Conservation (phyloP, 176 grass and related monocot genomes). For the Cocos nucifera region DNA sequence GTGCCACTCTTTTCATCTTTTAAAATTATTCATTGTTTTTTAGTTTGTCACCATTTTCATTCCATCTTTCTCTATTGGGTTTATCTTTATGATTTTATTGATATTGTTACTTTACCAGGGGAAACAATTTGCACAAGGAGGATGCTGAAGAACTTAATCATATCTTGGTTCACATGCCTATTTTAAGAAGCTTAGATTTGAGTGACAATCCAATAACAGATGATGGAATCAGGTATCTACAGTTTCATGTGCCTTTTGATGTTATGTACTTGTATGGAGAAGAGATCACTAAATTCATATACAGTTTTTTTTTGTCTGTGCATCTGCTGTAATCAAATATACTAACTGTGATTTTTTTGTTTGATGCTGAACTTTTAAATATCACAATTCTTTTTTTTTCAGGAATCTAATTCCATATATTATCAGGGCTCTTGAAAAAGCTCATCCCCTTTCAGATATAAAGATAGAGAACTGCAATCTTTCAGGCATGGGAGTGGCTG, state of each 20-base stretch:
- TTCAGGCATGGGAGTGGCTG: constrained; percentile 38
- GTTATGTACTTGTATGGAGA: too few species aligned
- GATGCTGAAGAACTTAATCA: constrained; percentile 63
- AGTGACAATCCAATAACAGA: constrained; percentile 78
- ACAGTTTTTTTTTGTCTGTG: too few species aligned
- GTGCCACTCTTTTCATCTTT: constrained; percentile 24
- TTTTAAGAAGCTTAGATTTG: constrained; percentile 70
- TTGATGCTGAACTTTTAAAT: constrained; percentile 8
- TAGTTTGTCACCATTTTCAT: constrained; percentile 4
- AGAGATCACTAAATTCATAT: too few species aligned
- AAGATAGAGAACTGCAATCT: constrained; percentile 58
- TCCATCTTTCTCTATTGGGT: not conserved
- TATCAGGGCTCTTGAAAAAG: constrained; percentile 41
- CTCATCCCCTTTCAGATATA: constrained; percentile 49
- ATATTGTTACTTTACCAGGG: constrained; percentile 28
- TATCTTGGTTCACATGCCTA: constrained; percentile 63
- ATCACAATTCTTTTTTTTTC: constrained; percentile 25
- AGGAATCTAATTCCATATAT: constrained; percentile 71
- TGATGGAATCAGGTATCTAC: constrained; percentile 62
- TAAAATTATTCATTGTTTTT: not conserved
- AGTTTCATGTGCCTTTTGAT: too few species aligned
- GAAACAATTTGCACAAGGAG: constrained; percentile 51
- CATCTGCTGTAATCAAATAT: too few species aligned
- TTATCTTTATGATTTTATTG: too few species aligned
- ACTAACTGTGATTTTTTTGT: too few species aligned